Conservation (phyloP, 768 basidiomycete genomes). For the Psilocybe sp. region DNA sequence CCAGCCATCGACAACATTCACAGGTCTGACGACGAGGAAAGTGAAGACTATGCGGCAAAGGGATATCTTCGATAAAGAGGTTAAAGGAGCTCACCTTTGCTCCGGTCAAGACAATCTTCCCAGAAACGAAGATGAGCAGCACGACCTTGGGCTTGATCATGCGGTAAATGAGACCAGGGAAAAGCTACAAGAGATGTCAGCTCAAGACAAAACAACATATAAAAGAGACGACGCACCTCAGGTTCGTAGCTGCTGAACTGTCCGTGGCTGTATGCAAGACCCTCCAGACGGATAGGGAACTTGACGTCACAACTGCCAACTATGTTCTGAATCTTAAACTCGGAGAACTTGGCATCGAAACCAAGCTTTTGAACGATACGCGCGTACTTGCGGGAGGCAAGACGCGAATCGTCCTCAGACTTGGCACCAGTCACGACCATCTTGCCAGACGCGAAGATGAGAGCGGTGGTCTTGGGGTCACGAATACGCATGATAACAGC, state of each 20-base stretch:
- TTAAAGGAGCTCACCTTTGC: constrained; percentile 76
- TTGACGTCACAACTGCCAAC: constrained; percentile 98
- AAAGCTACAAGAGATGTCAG: constrained; percentile 56
- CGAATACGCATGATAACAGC: constrained; percentile 99
- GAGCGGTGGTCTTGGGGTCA: constrained; percentile 98
- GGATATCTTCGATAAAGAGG: constrained; percentile 18
- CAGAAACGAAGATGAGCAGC: constrained; percentile 96
- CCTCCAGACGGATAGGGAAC: constrained; percentile 97
- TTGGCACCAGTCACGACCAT: constrained; percentile 99
- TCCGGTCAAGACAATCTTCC: constrained; percentile 98
- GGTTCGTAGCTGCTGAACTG: constrained; percentile 98
- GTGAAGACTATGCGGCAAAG: constrained; percentile 9
- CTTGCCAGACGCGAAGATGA: constrained; percentile 99
- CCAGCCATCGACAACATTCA: constrained; percentile 9
- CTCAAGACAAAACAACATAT: not conserved
- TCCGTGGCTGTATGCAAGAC: constrained; percentile 95
- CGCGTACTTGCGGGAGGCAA: constrained; percentile 98
- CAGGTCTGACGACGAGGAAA: constrained; percentile 4
- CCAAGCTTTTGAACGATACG: constrained; percentile 99
- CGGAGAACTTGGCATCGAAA: constrained; percentile 98
- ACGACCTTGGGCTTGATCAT: constrained; percentile 99
- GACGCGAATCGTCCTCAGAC: constrained; percentile 94
- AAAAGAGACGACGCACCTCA: constrained; percentile 58
- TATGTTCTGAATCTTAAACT: constrained; percentile 99
- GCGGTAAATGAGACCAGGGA: constrained; percentile 98